Conservation (phyloP, 2,329 filamentous ascomycete genomes). For the Fusarium penzigii region DNA sequence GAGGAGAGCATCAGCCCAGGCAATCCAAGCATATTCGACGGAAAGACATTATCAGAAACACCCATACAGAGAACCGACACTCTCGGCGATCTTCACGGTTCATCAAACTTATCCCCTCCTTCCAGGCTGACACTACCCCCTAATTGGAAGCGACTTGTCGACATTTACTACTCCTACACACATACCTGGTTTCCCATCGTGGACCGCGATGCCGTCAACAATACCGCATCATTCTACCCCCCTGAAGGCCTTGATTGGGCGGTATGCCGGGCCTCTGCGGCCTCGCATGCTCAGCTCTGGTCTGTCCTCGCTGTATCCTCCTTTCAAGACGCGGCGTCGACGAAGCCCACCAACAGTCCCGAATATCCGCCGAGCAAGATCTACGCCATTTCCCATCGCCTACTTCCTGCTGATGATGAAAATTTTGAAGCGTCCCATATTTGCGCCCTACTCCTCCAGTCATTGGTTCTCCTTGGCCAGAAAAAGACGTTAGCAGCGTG, state of each 20-base stretch:
- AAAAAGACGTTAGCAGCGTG: slow-evolving; percentile 61
- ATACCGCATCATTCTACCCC: slow-evolving; percentile 45
- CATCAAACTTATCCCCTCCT: slow-evolving; percentile 6
- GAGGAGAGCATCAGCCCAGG: slow-evolving; percentile 30
- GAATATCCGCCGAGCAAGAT: slow-evolving; percentile 37
- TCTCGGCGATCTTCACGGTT: slow-evolving; percentile 7
- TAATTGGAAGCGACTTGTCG: slow-evolving; percentile 62
- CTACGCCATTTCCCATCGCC: slow-evolving; percentile 49
- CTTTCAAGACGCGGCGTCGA: slow-evolving; percentile 47
- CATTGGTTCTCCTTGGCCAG: slow-evolving; percentile 63
- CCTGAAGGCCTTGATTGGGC: slow-evolving; percentile 33
- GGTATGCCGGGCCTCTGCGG: slow-evolving; percentile 34
- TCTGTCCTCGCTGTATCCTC: slow-evolving; percentile 59
- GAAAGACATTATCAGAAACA: slow-evolving; percentile 21
- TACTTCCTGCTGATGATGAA: slow-evolving; percentile 52
- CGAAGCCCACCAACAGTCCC: slow-evolving; percentile 2
- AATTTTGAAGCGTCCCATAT: slow-evolving; percentile 44
- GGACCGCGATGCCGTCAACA: slow-evolving; percentile 64
- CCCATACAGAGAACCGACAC: slow-evolving; percentile 14
- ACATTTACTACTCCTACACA: slow-evolving; percentile 74
- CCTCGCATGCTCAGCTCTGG: slow-evolving; percentile 58
- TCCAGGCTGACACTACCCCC: slow-evolving; percentile 44
- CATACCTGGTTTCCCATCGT: slow-evolving; percentile 77
- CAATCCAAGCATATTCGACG: slow-evolving; percentile 17
- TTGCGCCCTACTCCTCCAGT: slow-evolving; percentile 52